Evolutionary conservation across 1,284 basidiomycete genomes (phyloP).

Genomic region (Heimioporus retisporus): DNA sequence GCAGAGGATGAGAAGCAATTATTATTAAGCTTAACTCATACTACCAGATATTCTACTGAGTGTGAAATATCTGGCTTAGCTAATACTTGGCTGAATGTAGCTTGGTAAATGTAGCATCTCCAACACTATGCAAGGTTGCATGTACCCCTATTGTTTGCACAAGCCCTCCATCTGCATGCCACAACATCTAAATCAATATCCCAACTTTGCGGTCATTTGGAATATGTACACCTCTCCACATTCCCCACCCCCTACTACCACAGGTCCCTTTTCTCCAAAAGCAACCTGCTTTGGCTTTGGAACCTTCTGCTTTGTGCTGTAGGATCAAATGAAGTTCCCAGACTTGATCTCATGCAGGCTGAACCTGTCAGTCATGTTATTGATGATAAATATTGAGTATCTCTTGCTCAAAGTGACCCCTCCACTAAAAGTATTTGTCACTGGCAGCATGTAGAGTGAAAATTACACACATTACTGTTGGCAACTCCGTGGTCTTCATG

Average conservation of each 20-base stretch:
- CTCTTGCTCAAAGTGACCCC: not conserved
- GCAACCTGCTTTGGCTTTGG: slow-evolving; percentile 2
- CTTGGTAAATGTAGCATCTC: too few species aligned
- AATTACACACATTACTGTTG: not conserved
- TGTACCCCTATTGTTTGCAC: not conserved
- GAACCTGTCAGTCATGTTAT: slow-evolving; percentile 2
- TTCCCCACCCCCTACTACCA: not conserved
- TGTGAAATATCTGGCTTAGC: too few species aligned
- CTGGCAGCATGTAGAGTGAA: not conserved
- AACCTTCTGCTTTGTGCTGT: not conserved
- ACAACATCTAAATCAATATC: not conserved
- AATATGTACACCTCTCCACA: slow-evolving; percentile 1
- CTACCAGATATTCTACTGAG: too few species aligned
- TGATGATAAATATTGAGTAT: not conserved
- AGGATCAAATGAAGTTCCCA: not conserved
- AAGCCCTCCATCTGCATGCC: not conserved
- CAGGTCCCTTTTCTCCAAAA: slow-evolving; percentile 1
- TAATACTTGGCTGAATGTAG: too few species aligned
- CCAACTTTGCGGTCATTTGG: not conserved
- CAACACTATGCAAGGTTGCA: not conserved
- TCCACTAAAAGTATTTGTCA: slow-evolving; percentile 4
- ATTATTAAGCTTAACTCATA: too few species aligned
- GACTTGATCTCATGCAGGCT: slow-evolving; percentile 1
- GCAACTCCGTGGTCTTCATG: not conserved
- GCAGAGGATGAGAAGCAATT: too few species aligned